These are phyloP conservation scores for Rhodotorula sp. DNA, from an alignment of 1,284 basidiomycete species.

Conservation along the genomic window DNA sequence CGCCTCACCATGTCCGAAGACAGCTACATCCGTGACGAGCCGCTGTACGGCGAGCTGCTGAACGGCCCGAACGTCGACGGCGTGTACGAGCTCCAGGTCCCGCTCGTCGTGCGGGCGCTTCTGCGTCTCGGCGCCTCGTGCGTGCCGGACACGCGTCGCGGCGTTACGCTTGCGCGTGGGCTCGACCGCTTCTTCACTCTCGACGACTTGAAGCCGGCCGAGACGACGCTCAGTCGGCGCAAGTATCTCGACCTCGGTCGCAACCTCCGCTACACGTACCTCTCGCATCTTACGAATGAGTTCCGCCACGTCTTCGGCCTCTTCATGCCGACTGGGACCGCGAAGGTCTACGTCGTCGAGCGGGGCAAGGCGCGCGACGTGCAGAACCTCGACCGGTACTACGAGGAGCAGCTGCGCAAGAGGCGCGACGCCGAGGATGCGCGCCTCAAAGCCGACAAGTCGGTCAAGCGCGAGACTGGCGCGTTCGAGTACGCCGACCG, in stretches of 20 bases:
- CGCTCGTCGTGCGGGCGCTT: slow-evolving; percentile 78
- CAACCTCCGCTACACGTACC: slow-evolving; percentile 73
- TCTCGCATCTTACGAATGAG: slow-evolving; percentile 82
- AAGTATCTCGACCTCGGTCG: slow-evolving; percentile 70
- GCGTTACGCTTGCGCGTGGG: slow-evolving; percentile 76
- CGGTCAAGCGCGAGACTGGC: slow-evolving; percentile 43
- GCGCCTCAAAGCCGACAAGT: slow-evolving; percentile 42
- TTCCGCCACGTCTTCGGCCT: slow-evolving; percentile 87
- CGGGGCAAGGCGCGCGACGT: slow-evolving; percentile 82
- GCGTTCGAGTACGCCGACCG: slow-evolving; percentile 68
- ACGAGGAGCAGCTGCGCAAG: slow-evolving; percentile 60
- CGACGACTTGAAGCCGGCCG: slow-evolving; percentile 71
- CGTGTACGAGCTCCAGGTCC: slow-evolving; percentile 91
- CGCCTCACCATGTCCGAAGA: slow-evolving; percentile 82
- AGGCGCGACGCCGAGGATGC: slow-evolving; percentile 51
- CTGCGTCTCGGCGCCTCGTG: slow-evolving; percentile 84
- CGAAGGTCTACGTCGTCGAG: slow-evolving; percentile 87
- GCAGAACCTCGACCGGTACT: slow-evolving; percentile 72
- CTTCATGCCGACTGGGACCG: slow-evolving; percentile 71
- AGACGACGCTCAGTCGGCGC: slow-evolving; percentile 62
- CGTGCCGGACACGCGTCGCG: slow-evolving; percentile 63
- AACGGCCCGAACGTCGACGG: slow-evolving; percentile 96
- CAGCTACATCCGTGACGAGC: slow-evolving; percentile 77
- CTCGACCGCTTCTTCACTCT: slow-evolving; percentile 83
- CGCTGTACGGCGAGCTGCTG: slow-evolving; percentile 86